Conservation (phyloP, 345 rosid genomes). For the Mallotus nudiflorus region DNA sequence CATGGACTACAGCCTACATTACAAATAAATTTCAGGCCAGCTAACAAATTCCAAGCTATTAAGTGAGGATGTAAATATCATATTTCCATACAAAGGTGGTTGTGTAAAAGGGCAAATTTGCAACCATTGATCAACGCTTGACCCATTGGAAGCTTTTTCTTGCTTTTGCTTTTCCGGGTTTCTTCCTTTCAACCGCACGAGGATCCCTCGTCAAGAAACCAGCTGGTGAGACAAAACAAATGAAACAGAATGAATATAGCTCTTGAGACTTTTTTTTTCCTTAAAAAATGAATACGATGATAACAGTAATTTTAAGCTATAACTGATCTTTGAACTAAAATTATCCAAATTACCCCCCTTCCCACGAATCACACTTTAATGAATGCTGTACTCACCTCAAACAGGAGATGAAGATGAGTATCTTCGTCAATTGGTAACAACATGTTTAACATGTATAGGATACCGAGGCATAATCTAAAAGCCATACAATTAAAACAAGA, state of each 20-base stretch:
- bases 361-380: no score
- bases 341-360: no score
- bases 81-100: not conserved
- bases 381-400: no score
- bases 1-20: not conserved
- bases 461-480: not conserved
- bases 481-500: not conserved
- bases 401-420: no score
- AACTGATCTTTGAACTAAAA: no score
- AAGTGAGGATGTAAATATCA: no score
- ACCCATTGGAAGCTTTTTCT: constrained; percentile 99
- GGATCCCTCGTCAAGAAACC: constrained; percentile 96
- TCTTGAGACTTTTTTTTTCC: no score
- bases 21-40: not conserved
- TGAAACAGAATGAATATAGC: not conserved
- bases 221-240: constrained; percentile 37
- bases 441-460: not conserved
- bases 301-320: not conserved
- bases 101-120: not conserved
- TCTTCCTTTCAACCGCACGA: constrained; percentile 90
- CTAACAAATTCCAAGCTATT: not conserved
- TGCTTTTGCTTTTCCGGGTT: constrained; percentile 97
- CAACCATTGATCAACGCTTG: constrained; percentile 68
- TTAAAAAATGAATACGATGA: no score
- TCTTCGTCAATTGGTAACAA: no score